Conservation (phyloP, 106 monocot genomes). For the Dendrobium huoshanense region DNA sequence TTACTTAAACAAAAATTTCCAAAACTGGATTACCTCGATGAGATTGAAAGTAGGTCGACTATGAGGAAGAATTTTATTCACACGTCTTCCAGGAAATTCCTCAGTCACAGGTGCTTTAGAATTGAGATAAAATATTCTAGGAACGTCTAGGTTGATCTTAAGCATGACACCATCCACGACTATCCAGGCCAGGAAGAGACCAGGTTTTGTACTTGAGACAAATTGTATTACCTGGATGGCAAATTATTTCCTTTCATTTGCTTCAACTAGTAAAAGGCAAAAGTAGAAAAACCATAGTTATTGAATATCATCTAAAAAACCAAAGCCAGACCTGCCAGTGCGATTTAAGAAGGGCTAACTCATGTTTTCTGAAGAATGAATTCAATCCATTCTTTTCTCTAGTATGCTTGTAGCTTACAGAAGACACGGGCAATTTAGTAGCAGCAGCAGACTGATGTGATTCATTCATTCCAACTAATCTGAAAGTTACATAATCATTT, state of each 20-base stretch:
- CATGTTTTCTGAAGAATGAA: constrained; percentile 72
- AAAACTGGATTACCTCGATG: constrained; percentile 57
- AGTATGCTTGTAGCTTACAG: constrained; percentile 16
- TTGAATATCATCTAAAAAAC: neutral
- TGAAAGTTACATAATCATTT: constrained; percentile 16
- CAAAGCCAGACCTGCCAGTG: constrained; percentile 78
- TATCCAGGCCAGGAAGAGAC: constrained; percentile 83
- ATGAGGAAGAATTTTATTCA: constrained; percentile 95
- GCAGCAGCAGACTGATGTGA: constrained; percentile 20
- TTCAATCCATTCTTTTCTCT: constrained; percentile 28
- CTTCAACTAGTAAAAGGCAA: neutral
- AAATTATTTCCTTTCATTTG: neutral
- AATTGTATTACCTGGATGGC: constrained; percentile 82
- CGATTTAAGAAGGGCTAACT: constrained; percentile 45
- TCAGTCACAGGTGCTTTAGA: constrained; percentile 72
- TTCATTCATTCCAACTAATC: constrained; percentile 26
- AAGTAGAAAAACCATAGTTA: neutral
- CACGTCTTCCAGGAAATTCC: constrained; percentile 87
- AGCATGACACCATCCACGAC: constrained; percentile 76
- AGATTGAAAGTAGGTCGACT: constrained; percentile 72
- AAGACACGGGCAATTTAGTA: constrained; percentile 15
- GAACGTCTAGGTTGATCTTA: constrained; percentile 65
- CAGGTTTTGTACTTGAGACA: constrained; percentile 52
- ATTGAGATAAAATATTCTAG: constrained; percentile 88
- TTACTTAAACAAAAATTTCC: neutral